A percentile compares a stretch with the other conserved stretches of the same genome.
These are phyloP conservation scores for Helicosporidium sp. DNA, from an alignment of 139 green algal genomes.

Conservation along the genomic window DNA sequence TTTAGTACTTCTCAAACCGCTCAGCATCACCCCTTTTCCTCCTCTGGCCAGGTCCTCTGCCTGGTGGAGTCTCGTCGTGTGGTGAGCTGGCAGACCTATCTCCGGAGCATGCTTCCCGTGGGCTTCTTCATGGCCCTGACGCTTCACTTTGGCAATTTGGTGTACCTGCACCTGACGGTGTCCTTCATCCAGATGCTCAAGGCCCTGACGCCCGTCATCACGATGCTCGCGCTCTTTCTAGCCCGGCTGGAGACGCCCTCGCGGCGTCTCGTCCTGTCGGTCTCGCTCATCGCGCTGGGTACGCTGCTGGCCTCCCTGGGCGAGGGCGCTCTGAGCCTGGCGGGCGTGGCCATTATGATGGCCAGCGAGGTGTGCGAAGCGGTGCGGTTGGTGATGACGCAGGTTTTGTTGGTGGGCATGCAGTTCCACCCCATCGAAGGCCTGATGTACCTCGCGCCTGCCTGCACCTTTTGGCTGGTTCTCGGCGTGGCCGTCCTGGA, in stretches of 20 bases:
- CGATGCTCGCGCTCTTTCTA: constrained; percentile 63
- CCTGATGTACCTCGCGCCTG: constrained; percentile 69
- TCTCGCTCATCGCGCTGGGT: constrained; percentile 40
- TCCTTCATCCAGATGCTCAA: constrained; percentile 41
- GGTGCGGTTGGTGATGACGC: constrained; percentile 65
- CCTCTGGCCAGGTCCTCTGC: constrained; percentile 15
- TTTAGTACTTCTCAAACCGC: background rate
- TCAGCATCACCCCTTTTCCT: background rate
- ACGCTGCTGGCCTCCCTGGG: constrained; percentile 52
- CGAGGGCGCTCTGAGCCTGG: constrained; percentile 35
- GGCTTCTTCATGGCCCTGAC: constrained; percentile 34
- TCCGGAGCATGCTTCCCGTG: constrained; percentile 31
- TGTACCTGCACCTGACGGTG: constrained; percentile 35
- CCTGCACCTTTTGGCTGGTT: constrained; percentile 56
- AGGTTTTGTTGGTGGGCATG: constrained; percentile 56
- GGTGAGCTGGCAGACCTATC: constrained; percentile 27
- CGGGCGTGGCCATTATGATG: constrained; percentile 57
- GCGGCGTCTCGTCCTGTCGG: constrained; percentile 29
- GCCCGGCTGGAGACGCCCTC: constrained; percentile 48
- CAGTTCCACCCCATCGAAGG: constrained; percentile 80
- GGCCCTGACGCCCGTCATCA: constrained; percentile 73
- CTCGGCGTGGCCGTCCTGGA: constrained; percentile 26
- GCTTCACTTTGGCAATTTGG: constrained; percentile 34
- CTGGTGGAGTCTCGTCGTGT: constrained; percentile 37
- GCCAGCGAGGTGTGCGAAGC: constrained; percentile 45